These are phyloP conservation scores for Udeniomyces megalosporus DNA, from an alignment of 768 basidiomycete genomes.

Conservation along the genomic window DNA sequence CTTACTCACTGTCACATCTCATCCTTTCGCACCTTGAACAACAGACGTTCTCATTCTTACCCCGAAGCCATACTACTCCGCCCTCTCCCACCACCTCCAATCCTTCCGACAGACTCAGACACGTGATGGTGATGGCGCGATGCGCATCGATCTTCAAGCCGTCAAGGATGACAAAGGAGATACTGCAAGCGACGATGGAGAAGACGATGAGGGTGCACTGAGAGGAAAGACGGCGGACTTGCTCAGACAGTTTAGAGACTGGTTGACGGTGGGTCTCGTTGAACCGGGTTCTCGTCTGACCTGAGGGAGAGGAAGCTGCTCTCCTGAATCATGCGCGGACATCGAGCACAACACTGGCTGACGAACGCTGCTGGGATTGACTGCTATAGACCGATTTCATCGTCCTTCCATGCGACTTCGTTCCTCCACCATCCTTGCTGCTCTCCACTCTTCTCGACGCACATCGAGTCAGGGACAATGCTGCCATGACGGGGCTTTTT, in stretches of 20 bases:
- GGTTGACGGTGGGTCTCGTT: neutral
- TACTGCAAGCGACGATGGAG: neutral
- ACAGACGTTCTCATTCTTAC: slow-evolving; percentile 16
- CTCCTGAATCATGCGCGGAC: too few species aligned
- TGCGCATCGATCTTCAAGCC: slow-evolving; percentile 12
- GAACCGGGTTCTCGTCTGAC: too few species aligned
- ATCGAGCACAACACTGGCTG: too few species aligned
- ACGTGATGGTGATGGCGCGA: neutral
- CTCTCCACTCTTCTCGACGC: slow-evolving; percentile 58
- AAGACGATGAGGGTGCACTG: neutral
- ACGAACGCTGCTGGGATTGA: too few species aligned
- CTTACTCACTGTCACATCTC: neutral
- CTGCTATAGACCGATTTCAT: slow-evolving; percentile 51
- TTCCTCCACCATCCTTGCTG: slow-evolving; percentile 57
- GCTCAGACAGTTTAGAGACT: slow-evolving; percentile 2
- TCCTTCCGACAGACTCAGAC: slow-evolving; percentile 11
- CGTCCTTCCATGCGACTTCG: slow-evolving; percentile 77
- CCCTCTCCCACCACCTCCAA: slow-evolving; percentile 14
- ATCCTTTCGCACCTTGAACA: neutral
- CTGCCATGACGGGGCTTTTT: slow-evolving; percentile 27
- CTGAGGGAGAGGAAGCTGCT: too few species aligned
- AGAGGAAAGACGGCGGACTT: slow-evolving; percentile 12
- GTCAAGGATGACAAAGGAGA: neutral
- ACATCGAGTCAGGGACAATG: slow-evolving; percentile 42
- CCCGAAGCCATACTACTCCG: slow-evolving; percentile 5